Conservation (phyloP, 2,329 filamentous ascomycete species). For the Trichoderma sp. region DNA sequence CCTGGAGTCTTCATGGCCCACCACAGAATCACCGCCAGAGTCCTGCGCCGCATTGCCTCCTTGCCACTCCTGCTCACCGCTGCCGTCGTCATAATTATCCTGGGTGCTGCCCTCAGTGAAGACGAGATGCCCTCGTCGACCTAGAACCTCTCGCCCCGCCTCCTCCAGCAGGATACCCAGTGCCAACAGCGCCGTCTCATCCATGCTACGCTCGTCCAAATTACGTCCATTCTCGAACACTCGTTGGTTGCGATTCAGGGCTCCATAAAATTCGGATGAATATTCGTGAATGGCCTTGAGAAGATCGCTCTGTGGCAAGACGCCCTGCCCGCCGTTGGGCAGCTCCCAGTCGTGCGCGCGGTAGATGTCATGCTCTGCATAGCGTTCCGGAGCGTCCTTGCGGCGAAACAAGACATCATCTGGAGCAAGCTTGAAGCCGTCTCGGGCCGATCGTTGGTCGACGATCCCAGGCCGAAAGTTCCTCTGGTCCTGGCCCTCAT, state of each 20-base stretch:
- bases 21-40: constrained; percentile 17
- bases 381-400: constrained; percentile 62
- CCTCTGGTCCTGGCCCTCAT: constrained; percentile 20
- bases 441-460: constrained; percentile 16
- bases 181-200: constrained; percentile 74
- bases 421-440: constrained; percentile 49
- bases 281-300: constrained; percentile 69
- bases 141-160: constrained; percentile 58
- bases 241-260: constrained; percentile 30
- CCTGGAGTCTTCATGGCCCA: constrained; percentile 28
- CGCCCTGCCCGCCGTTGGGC: constrained; percentile 42
- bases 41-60: neutral
- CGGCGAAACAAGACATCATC: constrained; percentile 71
- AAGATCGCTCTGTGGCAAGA: constrained; percentile 67
- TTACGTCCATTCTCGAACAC: constrained; percentile 25
- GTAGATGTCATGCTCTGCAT: constrained; percentile 70
- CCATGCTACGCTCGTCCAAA: constrained; percentile 62
- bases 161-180: constrained; percentile 76
- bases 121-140: constrained; percentile 65
- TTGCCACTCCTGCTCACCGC: neutral
- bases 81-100: constrained; percentile 3
- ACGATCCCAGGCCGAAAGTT: neutral
- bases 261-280: constrained; percentile 63
- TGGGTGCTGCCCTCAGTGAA: constrained; percentile 48
- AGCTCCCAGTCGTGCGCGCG: constrained; percentile 60